Evolutionary conservation across 148 eudicot genomes (phyloP).

Genomic region (Pouteria glomerata): DNA sequence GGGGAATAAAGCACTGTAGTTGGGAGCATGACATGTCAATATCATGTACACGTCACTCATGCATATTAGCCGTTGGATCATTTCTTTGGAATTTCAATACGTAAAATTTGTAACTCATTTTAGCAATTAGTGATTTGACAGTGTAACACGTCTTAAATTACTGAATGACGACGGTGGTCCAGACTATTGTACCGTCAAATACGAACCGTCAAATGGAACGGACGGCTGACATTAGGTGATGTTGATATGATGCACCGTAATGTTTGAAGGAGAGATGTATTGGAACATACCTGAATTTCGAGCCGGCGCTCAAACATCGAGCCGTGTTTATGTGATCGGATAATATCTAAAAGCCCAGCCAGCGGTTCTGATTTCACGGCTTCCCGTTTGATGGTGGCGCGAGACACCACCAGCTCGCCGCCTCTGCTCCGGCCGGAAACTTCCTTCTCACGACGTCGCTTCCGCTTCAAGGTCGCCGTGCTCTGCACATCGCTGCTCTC

Average conservation of each 20-base stretch:
- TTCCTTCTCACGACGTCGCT: conserved; percentile 7
- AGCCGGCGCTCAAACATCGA: conserved; percentile 34
- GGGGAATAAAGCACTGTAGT: background rate
- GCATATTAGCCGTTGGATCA: background rate
- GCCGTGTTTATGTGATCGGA: conserved; percentile 30
- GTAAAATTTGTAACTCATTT: background rate
- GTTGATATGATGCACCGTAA: background rate
- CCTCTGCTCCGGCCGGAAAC: conserved; percentile 14
- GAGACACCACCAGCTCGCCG: conserved; percentile 14
- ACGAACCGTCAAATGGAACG: background rate
- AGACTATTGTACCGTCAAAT: background rate
- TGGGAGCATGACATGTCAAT: too few relatives aligned
- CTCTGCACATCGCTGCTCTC: conserved; percentile 41
- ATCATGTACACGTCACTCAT: too few relatives aligned
- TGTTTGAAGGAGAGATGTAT: conserved; percentile 5
- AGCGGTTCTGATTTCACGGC: conserved; percentile 28
- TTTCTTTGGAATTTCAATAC: background rate
- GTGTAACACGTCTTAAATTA: background rate
- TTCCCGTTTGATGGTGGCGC: conserved; percentile 13
- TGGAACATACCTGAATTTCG: conserved; percentile 28
- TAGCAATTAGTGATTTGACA: background rate
- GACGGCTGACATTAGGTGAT: conserved; percentile 3
- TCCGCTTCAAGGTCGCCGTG: conserved; percentile 22
- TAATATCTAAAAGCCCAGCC: conserved; percentile 20
- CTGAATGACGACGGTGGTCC: conserved; percentile 4